Conservation (phyloP, 257 asterid species). For the Fraxinus excelsior region DNA sequence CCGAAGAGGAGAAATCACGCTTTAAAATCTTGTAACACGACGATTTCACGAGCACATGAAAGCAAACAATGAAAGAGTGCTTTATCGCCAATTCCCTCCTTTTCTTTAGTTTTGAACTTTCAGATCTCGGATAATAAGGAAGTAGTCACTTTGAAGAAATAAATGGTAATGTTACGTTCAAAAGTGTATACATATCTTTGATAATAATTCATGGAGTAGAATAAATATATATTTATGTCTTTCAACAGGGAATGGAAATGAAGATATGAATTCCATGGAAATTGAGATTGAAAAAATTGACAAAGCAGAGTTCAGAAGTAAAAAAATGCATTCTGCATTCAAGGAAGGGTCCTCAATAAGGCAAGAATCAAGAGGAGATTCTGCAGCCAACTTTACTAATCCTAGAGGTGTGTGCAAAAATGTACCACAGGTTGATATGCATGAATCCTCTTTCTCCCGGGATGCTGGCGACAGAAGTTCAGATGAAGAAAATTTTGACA, state of each 20-base stretch:
- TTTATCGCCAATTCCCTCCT: neutral
- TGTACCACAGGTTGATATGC: constrained; percentile 1
- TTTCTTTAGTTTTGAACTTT: neutral
- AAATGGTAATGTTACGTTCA: neutral
- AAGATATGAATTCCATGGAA: neutral
- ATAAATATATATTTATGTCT: neutral
- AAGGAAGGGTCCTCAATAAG: neutral
- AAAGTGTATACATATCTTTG: neutral
- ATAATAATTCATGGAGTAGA: neutral
- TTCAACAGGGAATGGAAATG: neutral
- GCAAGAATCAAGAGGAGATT: constrained; percentile 12
- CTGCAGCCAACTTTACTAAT: constrained; percentile 6
- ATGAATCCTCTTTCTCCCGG: neutral
- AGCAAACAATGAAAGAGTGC: neutral
- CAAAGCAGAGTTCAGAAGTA: constrained; percentile 6
- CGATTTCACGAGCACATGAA: neutral
- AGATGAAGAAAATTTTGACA: neutral
- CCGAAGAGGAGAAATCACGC: neutral
- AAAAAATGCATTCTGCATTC: neutral
- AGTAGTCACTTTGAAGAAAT: neutral
- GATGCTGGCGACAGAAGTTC: constrained; percentile 7
- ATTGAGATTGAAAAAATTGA: constrained; percentile 13
- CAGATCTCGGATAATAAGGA: neutral
- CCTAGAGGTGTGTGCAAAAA: neutral
- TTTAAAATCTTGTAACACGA: neutral